Conservation (phyloP, 2,329 filamentous ascomycete genomes). For the Pseudogymnoascus destructans region DNA sequence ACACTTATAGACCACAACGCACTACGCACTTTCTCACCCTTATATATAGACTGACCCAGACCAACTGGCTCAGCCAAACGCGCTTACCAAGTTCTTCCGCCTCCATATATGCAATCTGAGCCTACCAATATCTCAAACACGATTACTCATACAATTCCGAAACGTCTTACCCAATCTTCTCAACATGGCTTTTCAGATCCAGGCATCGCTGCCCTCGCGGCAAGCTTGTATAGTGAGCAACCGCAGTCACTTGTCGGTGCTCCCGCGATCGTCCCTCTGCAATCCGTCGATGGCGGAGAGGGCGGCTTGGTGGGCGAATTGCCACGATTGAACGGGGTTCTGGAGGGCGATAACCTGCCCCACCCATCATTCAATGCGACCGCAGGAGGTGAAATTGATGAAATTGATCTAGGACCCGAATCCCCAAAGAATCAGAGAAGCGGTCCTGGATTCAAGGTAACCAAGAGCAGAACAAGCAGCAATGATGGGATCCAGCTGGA, state of each 20-base stretch:
- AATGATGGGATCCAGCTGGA: constrained; percentile 22
- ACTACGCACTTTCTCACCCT: background rate
- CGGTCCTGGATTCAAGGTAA: constrained; percentile 41
- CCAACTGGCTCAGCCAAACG: constrained; percentile 25
- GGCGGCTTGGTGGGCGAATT: constrained; percentile 37
- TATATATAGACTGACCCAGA: constrained; percentile 1
- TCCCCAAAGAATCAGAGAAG: constrained; percentile 31
- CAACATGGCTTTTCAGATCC: constrained; percentile 46
- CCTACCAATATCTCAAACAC: constrained; percentile 34
- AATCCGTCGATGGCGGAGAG: constrained; percentile 25
- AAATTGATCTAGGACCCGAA: constrained; percentile 41
- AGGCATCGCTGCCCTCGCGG: constrained; percentile 26
- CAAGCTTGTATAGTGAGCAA: constrained; percentile 15
- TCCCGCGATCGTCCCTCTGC: constrained; percentile 17
- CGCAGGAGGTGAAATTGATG: constrained; percentile 50
- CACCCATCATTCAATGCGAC: constrained; percentile 27
- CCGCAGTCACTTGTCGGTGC: constrained; percentile 23
- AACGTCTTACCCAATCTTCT: constrained; percentile 25
- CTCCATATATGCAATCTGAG: constrained; percentile 54
- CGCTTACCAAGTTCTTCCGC: constrained; percentile 19
- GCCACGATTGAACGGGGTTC: constrained; percentile 35
- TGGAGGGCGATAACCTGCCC: constrained; percentile 17
- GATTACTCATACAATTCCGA: constrained; percentile 28
- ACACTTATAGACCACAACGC: background rate
- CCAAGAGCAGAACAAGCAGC: constrained; percentile 31